Percentiles rank a stretch among this genome's conserved stretches.
These are phyloP conservation scores for Sordariomycetes sp. DNA, from an alignment of 2,329 filamentous ascomycete genomes.

Conservation along the genomic window DNA sequence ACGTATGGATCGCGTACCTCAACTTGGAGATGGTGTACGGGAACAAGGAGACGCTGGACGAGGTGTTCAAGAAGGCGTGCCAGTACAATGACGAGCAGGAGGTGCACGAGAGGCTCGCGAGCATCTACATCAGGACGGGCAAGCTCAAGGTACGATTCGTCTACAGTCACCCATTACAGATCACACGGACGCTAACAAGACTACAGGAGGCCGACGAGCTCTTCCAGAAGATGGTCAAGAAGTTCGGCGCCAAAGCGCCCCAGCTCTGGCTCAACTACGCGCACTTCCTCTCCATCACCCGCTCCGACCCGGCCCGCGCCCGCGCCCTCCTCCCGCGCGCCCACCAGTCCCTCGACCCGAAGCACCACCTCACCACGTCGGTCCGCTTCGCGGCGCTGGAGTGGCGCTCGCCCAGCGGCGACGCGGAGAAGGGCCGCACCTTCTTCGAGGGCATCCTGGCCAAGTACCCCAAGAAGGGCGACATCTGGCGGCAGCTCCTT, in stretches of 20 bases:
- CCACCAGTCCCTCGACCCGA: constrained; percentile 65
- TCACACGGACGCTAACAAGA: constrained; percentile 14
- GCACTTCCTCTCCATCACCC: constrained; percentile 74
- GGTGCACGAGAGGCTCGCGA: constrained; percentile 79
- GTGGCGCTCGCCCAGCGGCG: constrained; percentile 73
- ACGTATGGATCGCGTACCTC: constrained; percentile 88
- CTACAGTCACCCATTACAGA: not conserved
- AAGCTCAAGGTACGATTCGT: constrained; percentile 63
- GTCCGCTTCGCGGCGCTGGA: constrained; percentile 86
- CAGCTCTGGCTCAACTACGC: constrained; percentile 92
- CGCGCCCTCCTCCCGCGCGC: constrained; percentile 74
- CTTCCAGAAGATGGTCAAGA: constrained; percentile 80
- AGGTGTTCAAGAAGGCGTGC: constrained; percentile 83
- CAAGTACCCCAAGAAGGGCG: constrained; percentile 78
- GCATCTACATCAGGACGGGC: constrained; percentile 87
- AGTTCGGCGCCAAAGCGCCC: constrained; percentile 70
- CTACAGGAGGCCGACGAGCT: constrained; percentile 76
- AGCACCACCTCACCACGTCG: constrained; percentile 58
- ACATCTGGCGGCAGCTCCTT: constrained; percentile 86
- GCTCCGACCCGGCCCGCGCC: constrained; percentile 59
- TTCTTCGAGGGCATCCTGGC: constrained; percentile 83
- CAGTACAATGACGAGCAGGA: constrained; percentile 89
- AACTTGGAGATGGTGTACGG: constrained; percentile 92
- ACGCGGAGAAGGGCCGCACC: constrained; percentile 84
- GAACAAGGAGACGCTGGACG: constrained; percentile 69